Conservation (phyloP, 2,329 filamentous ascomycete species). For the Phaeosphaeria sp. region DNA sequence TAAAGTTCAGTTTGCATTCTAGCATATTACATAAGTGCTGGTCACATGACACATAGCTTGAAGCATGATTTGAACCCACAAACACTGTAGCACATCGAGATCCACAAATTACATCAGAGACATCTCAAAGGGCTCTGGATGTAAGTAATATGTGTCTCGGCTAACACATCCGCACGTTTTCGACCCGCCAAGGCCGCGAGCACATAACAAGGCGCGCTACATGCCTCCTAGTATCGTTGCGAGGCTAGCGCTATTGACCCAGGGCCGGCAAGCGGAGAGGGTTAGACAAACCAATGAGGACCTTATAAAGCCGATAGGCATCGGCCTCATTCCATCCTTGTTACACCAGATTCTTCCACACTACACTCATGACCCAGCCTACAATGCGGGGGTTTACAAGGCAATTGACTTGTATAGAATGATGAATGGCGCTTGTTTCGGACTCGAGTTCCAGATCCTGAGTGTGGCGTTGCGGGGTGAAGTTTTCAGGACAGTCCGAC, state of each 20-base stretch:
- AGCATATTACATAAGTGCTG: too few relatives aligned
- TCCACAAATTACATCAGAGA: too few relatives aligned
- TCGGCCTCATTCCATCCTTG: too few relatives aligned
- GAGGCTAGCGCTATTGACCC: neutral
- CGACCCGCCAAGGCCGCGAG: too few relatives aligned
- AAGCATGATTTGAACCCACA: too few relatives aligned
- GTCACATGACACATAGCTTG: too few relatives aligned
- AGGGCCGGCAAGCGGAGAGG: neutral
- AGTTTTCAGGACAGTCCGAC: neutral
- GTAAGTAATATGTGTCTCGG: neutral
- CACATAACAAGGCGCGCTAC: neutral
- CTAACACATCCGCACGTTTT: too few relatives aligned
- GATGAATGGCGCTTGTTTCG: neutral
- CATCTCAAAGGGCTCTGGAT: too few relatives aligned
- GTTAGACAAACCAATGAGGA: neutral
- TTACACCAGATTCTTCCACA: neutral
- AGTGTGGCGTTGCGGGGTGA: neutral
- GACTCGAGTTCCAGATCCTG: neutral
- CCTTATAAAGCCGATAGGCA: neutral
- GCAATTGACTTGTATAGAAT: neutral
- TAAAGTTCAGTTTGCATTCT: too few relatives aligned
- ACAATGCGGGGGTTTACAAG: neutral
- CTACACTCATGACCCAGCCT: neutral
- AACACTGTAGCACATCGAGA: too few relatives aligned
- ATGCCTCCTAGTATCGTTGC: neutral